These are phyloP conservation scores for Fusarium torreyae DNA, from an alignment of 2,329 filamentous ascomycete genomes.

Conservation along the genomic window DNA sequence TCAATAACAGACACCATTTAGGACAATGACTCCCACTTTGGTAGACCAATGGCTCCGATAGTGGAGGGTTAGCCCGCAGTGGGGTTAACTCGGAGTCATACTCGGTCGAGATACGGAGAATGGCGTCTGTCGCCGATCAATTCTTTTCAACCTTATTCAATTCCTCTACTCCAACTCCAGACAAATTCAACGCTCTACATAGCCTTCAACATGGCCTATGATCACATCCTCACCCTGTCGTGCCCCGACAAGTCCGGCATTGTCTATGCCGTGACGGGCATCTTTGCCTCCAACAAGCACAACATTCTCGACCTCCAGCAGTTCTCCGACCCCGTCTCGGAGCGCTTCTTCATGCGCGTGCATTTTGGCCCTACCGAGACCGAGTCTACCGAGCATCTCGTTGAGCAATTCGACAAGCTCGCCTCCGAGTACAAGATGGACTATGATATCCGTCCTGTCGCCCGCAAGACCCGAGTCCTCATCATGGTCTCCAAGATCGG, in stretches of 20 bases:
- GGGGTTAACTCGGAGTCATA: conserved; percentile 46
- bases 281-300: conserved; percentile 80
- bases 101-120: conserved; percentile 21
- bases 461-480: conserved; percentile 80
- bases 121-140: conserved; percentile 7
- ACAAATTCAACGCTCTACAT: conserved; percentile 1
- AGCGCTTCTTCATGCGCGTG: conserved; percentile 90
- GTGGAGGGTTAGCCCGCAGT: conserved; percentile 50
- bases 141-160: conserved; percentile 17
- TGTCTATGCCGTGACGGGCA: conserved; percentile 85
- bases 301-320: conserved; percentile 90
- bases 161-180: background rate
- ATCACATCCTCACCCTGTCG: conserved; percentile 84
- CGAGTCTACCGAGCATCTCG: conserved; percentile 66
- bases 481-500: conserved; percentile 95
- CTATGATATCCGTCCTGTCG: conserved; percentile 78
- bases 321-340: conserved; percentile 81
- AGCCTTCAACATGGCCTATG: conserved; percentile 60
- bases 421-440: conserved; percentile 76
- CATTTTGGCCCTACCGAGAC: conserved; percentile 77
- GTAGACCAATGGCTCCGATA: conserved; percentile 24
- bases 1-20: no score
- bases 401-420: conserved; percentile 70
- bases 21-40: no score
- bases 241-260: conserved; percentile 90